Percentiles rank a stretch among this genome's conserved stretches.
Evolutionary conservation across 106 monocot genomes (phyloP).

Genomic region (Apostasia ramifera): DNA sequence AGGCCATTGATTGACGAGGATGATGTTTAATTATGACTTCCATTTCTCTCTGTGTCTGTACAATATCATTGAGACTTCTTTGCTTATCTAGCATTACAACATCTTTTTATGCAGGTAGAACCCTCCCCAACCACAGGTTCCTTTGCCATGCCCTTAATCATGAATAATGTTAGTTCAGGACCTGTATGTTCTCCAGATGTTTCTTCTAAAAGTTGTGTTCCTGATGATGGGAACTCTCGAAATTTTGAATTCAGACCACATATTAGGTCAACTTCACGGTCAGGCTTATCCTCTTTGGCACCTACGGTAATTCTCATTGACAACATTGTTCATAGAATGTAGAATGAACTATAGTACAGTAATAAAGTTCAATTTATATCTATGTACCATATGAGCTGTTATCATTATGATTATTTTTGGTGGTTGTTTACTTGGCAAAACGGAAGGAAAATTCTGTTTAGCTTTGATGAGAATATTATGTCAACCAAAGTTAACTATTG

Average conservation of each 20-base stretch:
- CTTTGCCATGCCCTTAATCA: conserved; percentile 38
- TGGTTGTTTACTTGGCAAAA: no score
- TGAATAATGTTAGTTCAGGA: conserved; percentile 22
- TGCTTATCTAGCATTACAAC: not conserved
- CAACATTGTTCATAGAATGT: not conserved
- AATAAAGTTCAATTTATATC: not conserved
- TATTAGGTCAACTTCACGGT: conserved; percentile 18
- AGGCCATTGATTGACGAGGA: no score
- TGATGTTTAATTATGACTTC: no score
- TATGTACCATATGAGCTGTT: not conserved
- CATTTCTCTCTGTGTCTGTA: no score
- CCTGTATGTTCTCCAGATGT: conserved; percentile 52
- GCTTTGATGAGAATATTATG: no score
- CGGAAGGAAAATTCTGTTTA: no score
- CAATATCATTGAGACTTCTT: no score
- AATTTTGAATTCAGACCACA: conserved; percentile 73
- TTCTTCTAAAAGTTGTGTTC: conserved; percentile 12
- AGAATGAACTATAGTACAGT: not conserved
- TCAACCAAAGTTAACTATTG: no score
- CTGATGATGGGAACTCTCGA: conserved; percentile 32
- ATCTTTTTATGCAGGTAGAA: conserved; percentile 52
- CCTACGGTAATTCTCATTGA: conserved; percentile 25
- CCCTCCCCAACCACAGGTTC: conserved; percentile 97
- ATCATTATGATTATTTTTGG: no score
- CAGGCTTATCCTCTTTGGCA: conserved; percentile 32